These are phyloP conservation scores for Chaetomium globosum DNA, from an alignment of 2,329 filamentous ascomycete genomes.

Conservation along the genomic window DNA sequence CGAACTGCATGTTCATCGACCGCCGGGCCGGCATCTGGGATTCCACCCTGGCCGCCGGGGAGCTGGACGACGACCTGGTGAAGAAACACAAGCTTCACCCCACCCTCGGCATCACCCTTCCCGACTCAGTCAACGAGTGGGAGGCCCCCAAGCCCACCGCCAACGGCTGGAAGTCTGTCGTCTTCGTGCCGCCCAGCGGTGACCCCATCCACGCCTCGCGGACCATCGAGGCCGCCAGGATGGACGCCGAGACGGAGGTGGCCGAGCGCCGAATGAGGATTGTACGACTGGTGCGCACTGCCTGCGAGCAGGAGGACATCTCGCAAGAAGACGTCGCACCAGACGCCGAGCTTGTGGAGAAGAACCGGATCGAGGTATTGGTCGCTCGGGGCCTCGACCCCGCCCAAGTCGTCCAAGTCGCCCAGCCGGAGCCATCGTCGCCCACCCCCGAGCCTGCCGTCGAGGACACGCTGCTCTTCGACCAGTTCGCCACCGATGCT, in stretches of 20 bases:
- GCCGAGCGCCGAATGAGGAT: constrained; percentile 34
- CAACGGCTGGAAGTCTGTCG: constrained; percentile 33
- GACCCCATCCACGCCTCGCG: constrained; percentile 35
- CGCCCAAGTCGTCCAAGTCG: constrained; percentile 12
- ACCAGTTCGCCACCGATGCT: constrained; percentile 29
- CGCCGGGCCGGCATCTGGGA: constrained; percentile 58
- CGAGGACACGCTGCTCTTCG: constrained; percentile 25
- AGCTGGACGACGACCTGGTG: constrained; percentile 56
- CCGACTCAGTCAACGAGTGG: constrained; percentile 46
- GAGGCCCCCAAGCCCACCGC: constrained; percentile 30
- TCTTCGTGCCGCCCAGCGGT: constrained; percentile 32
- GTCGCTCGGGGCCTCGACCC: constrained; percentile 32
- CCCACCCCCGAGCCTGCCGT: constrained; percentile 8
- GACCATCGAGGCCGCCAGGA: constrained; percentile 34
- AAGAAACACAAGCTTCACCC: constrained; percentile 56
- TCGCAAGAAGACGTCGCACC: constrained; percentile 34
- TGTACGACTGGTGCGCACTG: constrained; percentile 29
- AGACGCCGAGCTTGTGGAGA: constrained; percentile 32
- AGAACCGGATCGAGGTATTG: constrained; percentile 30
- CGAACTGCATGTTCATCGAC: constrained; percentile 58
- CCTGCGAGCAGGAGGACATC: constrained; percentile 38
- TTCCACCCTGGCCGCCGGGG: constrained; percentile 52
- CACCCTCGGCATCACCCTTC: constrained; percentile 56
- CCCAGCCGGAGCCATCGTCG: constrained; percentile 16
- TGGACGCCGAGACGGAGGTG: constrained; percentile 29